Evolutionary conservation across 2,329 filamentous ascomycete species (phyloP).

Genomic region (Fusarium marasasianum): DNA sequence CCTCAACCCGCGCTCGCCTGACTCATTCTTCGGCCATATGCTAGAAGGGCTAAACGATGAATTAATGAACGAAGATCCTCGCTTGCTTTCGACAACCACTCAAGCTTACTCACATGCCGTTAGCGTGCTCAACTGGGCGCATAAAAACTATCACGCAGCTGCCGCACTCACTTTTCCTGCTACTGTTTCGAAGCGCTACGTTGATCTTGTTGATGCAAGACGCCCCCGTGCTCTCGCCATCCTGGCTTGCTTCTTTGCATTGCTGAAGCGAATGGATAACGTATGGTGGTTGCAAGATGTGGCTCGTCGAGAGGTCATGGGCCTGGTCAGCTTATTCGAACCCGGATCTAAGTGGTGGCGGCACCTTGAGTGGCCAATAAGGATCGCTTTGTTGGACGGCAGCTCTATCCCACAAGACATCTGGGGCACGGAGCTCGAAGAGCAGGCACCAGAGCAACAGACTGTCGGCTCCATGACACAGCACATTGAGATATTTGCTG

Average conservation of each 20-base stretch:
- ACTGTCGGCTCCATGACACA: conserved; percentile 50
- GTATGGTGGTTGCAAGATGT: conserved; percentile 78
- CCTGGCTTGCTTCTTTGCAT: conserved; percentile 72
- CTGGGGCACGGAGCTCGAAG: conserved; percentile 64
- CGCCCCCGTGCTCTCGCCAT: conserved; percentile 70
- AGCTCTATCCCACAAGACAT: conserved; percentile 63
- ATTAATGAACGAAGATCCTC: conserved; percentile 50
- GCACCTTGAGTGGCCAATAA: conserved; percentile 68
- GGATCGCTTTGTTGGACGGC: conserved; percentile 67
- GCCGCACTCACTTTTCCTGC: conserved; percentile 71
- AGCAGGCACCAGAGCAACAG: conserved; percentile 51
- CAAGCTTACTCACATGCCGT: conserved; percentile 72
- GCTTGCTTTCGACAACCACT: conserved; percentile 45
- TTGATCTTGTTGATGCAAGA: conserved; percentile 67
- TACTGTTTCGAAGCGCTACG: conserved; percentile 68
- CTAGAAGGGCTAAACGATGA: conserved; percentile 68
- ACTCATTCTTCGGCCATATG: conserved; percentile 69
- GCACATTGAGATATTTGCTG: conserved; percentile 54
- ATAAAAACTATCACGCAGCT: conserved; percentile 66
- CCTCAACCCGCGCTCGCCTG: conserved; percentile 59
- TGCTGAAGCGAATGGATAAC: conserved; percentile 68
- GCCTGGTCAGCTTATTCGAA: conserved; percentile 68
- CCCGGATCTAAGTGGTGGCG: conserved; percentile 68
- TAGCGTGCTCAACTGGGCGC: conserved; percentile 73
- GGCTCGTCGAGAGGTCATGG: conserved; percentile 71